These are phyloP conservation scores for Dalechampia spathulata DNA, from an alignment of 441 rosid genomes.

Conservation along the genomic window DNA sequence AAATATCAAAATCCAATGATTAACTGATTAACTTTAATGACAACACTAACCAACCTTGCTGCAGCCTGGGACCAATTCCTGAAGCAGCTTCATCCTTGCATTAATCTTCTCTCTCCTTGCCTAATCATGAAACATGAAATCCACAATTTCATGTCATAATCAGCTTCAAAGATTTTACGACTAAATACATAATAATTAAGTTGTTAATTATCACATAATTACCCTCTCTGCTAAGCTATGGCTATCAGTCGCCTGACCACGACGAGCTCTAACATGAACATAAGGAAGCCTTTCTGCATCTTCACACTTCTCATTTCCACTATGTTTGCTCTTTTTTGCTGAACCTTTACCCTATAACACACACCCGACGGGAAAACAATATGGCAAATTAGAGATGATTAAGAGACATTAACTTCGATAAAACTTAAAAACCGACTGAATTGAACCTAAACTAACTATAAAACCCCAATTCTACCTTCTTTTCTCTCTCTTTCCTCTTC, in stretches of 20 bases:
- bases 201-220: too few species aligned
- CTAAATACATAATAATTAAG: constrained; percentile 5
- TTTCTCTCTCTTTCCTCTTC: constrained; percentile 77
- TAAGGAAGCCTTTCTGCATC: constrained; percentile 68
- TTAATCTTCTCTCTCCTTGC: constrained; percentile 65
- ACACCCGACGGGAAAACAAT: too few species aligned
- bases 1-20: constrained; percentile 17
- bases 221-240: constrained; percentile 99
- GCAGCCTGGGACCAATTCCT: constrained; percentile 62
- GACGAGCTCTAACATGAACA: constrained; percentile 96
- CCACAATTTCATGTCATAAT: not conserved
- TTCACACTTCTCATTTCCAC: constrained; percentile 42
- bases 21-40: constrained; percentile 18
- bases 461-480: too few species aligned
- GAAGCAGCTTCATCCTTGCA: constrained; percentile 51
- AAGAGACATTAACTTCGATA: not conserved
- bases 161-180: not conserved
- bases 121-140: constrained; percentile 20
- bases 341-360: constrained; percentile 65
- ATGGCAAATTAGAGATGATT: too few species aligned
- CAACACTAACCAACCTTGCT: constrained; percentile 31
- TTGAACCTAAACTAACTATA: not conserved
- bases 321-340: constrained; percentile 66
- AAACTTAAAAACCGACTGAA: constrained; percentile 23
- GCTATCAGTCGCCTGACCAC: constrained; percentile 98